These are phyloP conservation scores for Kodamaea fungicola DNA, from an alignment of 1,139 yeast species.

Conservation along the genomic window DNA sequence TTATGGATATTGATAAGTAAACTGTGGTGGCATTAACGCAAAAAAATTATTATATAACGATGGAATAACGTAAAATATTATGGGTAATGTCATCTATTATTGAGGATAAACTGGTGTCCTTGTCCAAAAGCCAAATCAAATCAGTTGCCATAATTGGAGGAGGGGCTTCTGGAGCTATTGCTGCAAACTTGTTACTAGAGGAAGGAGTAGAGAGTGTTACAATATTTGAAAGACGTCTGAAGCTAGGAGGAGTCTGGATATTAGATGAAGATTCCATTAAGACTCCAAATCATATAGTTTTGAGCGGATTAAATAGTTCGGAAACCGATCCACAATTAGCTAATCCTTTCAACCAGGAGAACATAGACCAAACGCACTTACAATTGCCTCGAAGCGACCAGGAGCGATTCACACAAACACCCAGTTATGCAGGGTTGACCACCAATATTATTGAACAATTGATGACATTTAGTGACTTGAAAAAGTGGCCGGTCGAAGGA, in stretches of 20 bases:
- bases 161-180: constrained; percentile 51
- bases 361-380: neutral
- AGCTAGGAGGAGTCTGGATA: constrained; percentile 34
- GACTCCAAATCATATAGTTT: constrained; percentile 23
- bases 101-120: constrained; percentile 8
- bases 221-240: constrained; percentile 26
- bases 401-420: constrained; percentile 31
- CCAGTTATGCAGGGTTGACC: constrained; percentile 33
- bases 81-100: constrained; percentile 4
- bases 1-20: neutral
- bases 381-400: constrained; percentile 8
- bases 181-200: constrained; percentile 35
- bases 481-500: constrained; percentile 24
- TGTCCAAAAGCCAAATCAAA: constrained; percentile 14
- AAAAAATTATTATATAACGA: neutral
- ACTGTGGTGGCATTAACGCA: constrained; percentile 7
- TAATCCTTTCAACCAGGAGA: constrained; percentile 24
- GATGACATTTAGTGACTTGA: constrained; percentile 43
- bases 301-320: constrained; percentile 19
- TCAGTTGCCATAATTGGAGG: constrained; percentile 50
- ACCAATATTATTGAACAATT: constrained; percentile 42
- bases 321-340: constrained; percentile 28
- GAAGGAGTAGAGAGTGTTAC: constrained; percentile 22
- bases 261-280: constrained; percentile 19
- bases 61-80: neutral